Base-by-base conservation (phyloP, 441 rosid genomes). In the Euphorbia celastroides region DNA sequence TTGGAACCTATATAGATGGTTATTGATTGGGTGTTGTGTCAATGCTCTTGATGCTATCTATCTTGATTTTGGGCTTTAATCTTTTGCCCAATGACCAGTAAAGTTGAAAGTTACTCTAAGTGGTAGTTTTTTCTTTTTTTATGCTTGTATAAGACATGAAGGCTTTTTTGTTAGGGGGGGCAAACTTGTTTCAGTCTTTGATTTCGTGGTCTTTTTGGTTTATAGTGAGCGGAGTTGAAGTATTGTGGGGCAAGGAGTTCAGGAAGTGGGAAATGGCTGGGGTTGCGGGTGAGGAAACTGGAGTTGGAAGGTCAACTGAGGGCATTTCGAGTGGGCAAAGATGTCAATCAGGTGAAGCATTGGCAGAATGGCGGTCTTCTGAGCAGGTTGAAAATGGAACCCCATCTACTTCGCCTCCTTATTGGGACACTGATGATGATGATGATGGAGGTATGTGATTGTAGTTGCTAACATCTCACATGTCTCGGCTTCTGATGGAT, bases 351-450 rank as follows among this genome's bases (percentile, higher is more conserved):
- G 89, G 88, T 73, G 98, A 90, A 78, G n/a, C n/a, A n/a, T 72
- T 88, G 78, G 85, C 85, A 0, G 96, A 90, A 75, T 90, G 97
- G 93, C 87, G 97, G 69, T 90, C 90, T 36, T 87, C 90, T 58
- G 92, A 81, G 81, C 98, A 84, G 84, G 83, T 90, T 74, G 98
- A 88, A 67, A 88, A 87, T 73, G 98, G 90, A 71, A 87, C 76
- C 7, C 87, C 95, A 25, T 90, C 95, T n/a, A 90, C 97, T 28
- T 88, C 98, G 4, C 96, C 97, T 8, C 86, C 92, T 30, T 90
- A 85, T 69, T 93, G 92, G 97, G 98, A 88, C 73, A 79, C 81
- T 10, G 98, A 88, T 11, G 92, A 86, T 0, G 88, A 86, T 0
- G 94, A 82, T 14, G 89, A 82, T 65, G 84, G 84, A 71, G 89